A percentile compares a stretch with the other conserved stretches of the same genome.
phyloP scores from a whole-genome alignment of 2,329 filamentous ascomycete species.

The Gaeumannomyces sp. region DNA sequence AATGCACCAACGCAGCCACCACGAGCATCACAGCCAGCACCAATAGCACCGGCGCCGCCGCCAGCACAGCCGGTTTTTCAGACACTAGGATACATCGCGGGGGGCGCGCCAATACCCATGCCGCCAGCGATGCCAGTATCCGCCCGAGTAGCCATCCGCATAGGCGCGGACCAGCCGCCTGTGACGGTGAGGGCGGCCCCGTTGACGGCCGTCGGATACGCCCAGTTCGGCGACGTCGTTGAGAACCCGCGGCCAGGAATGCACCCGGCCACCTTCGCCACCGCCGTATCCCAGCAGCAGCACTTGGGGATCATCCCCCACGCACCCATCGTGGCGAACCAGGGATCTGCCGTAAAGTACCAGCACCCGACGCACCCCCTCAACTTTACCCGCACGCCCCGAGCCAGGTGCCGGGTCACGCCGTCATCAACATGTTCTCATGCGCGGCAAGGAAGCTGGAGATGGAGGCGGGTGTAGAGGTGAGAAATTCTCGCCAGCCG shows the following conservation, averaged over 20 bases:
- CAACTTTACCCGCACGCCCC: slow-evolving; percentile 65
- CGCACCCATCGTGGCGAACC: slow-evolving; percentile 63
- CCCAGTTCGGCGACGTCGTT: slow-evolving; percentile 77
- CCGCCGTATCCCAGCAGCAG: slow-evolving; percentile 11
- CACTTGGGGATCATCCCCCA: slow-evolving; percentile 26
- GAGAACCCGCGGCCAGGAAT: slow-evolving; percentile 60
- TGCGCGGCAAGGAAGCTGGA: slow-evolving; percentile 60
- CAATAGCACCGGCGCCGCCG: background rate
- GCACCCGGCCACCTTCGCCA: slow-evolving; percentile 37
- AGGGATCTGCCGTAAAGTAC: slow-evolving; percentile 85
- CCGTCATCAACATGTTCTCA: slow-evolving; percentile 83
- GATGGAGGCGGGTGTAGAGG: background rate
- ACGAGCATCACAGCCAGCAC: background rate
- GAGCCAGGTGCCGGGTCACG: slow-evolving; percentile 47
- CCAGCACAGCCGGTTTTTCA: background rate
- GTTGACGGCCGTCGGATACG: slow-evolving; percentile 65
- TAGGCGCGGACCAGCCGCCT: background rate
- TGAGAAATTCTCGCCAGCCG: background rate
- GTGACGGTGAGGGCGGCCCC: slow-evolving; percentile 41
- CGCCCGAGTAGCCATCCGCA: background rate
- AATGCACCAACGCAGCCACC: background rate
- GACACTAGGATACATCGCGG: background rate
- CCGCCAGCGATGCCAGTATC: background rate
- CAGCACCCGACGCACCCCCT: slow-evolving; percentile 67
- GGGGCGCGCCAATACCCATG: no score